These are phyloP conservation scores for Friedmanniomyces endolithicus DNA, from an alignment of 495 filamentous ascomycete genomes.

Conservation along the genomic window DNA sequence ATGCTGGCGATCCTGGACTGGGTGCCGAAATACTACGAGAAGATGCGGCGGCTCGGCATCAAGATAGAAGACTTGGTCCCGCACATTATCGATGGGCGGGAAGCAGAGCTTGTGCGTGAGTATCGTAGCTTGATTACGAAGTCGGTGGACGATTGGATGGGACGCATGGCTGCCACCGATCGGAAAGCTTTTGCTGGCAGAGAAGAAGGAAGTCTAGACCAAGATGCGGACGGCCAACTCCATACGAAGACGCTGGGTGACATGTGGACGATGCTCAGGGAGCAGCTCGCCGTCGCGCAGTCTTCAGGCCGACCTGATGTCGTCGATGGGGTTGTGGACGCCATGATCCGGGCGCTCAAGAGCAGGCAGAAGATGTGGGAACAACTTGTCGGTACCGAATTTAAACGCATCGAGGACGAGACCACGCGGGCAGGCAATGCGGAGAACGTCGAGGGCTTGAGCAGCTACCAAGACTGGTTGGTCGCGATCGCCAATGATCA, in stretches of 20 bases:
- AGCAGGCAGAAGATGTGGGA: slow-evolving; percentile 74
- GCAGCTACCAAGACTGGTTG: slow-evolving; percentile 80
- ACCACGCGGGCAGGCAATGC: slow-evolving; percentile 39
- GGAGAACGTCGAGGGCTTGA: slow-evolving; percentile 55
- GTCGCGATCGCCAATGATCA: slow-evolving; percentile 97
- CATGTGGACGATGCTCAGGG: slow-evolving; percentile 94
- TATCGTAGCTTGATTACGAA: slow-evolving; percentile 91
- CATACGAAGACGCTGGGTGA: slow-evolving; percentile 79
- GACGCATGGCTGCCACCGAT: slow-evolving; percentile 71
- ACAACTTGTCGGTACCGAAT: slow-evolving; percentile 76
- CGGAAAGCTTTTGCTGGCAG: slow-evolving; percentile 65
- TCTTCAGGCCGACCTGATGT: slow-evolving; percentile 75
- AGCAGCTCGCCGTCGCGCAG: slow-evolving; percentile 71
- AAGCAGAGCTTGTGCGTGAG: slow-evolving; percentile 77
- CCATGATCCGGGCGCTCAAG: slow-evolving; percentile 79
- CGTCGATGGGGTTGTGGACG: slow-evolving; percentile 82
- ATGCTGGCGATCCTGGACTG: slow-evolving; percentile 86
- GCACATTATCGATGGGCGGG: slow-evolving; percentile 76
- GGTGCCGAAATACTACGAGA: slow-evolving; percentile 88
- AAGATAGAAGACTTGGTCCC: slow-evolving; percentile 56
- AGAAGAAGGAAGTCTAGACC: slow-evolving; percentile 65
- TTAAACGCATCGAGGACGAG: slow-evolving; percentile 34
- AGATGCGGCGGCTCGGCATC: slow-evolving; percentile 76
- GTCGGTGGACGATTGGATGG: slow-evolving; percentile 95
- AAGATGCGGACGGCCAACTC: slow-evolving; percentile 74